Percentiles rank a stretch among this genome's conserved stretches.
phyloP scores from a whole-genome alignment of 257 asterid genomes.

The Solanum megistacrolobum region DNA sequence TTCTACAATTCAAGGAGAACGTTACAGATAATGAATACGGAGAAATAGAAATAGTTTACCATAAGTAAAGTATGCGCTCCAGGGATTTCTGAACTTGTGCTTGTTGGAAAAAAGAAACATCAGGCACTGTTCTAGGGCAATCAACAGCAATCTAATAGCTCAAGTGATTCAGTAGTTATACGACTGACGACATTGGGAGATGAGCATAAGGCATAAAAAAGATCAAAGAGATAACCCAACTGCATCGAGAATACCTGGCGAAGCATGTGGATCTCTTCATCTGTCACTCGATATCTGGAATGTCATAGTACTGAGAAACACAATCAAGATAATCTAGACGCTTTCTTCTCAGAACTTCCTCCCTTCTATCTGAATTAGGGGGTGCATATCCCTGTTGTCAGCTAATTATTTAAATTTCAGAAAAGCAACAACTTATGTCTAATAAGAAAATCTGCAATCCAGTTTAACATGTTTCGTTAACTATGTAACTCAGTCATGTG shows the following conservation, averaged over 20 bases:
- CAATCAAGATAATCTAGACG: constrained; percentile 84
- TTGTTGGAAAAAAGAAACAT: constrained; percentile 88
- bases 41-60: constrained; percentile 34
- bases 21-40: neutral
- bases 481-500: neutral
- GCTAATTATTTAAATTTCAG: constrained; percentile 44
- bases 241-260: constrained; percentile 56
- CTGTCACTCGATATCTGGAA: constrained; percentile 83
- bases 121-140: constrained; percentile 98
- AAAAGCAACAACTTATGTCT: constrained; percentile 10
- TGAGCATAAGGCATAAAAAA: neutral
- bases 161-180: constrained; percentile 6
- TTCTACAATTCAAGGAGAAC: neutral
- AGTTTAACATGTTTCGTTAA: neutral
- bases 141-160: constrained; percentile 68
- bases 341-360: constrained; percentile 80
- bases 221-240: constrained; percentile 2
- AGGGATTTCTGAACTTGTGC: constrained; percentile 71
- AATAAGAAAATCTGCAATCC: neutral
- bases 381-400: constrained; percentile 99
- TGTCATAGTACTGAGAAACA: constrained; percentile 78
- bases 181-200: neutral
- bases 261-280: constrained; percentile 89
- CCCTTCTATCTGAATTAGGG: constrained; percentile 99
- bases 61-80: constrained; percentile 82